These are phyloP conservation scores for Metschnikowia henanensis DNA, from an alignment of 805 yeast genomes.

Conservation along the genomic window DNA sequence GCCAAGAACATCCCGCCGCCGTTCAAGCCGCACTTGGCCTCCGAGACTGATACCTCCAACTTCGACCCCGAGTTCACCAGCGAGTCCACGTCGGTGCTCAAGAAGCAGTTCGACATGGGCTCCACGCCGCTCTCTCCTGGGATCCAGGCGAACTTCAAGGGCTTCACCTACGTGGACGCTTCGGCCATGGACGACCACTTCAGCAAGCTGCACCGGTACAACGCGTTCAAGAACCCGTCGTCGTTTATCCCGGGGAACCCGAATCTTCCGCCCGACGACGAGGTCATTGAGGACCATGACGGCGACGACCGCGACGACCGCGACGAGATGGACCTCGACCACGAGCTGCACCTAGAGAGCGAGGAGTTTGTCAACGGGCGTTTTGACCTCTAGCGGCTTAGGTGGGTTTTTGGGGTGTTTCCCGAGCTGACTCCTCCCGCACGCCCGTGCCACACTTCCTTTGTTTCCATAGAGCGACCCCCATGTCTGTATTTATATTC, in stretches of 20 bases:
- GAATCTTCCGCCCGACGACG: slow-evolving; percentile 78
- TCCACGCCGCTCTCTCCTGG: slow-evolving; percentile 91
- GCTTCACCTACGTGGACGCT: slow-evolving; percentile 95
- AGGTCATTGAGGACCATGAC: slow-evolving; percentile 67
- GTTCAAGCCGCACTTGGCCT: slow-evolving; percentile 87
- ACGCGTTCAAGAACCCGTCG: slow-evolving; percentile 50
- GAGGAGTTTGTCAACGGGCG: slow-evolving; percentile 85
- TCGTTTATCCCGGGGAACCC: slow-evolving; percentile 81
- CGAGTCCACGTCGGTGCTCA: slow-evolving; percentile 81
- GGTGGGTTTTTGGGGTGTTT: background rate
- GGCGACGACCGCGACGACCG: slow-evolving; percentile 49
- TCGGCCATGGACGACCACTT: slow-evolving; percentile 89
- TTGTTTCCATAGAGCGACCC: slow-evolving; percentile 8
- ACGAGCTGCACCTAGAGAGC: slow-evolving; percentile 64
- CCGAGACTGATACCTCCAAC: slow-evolving; percentile 93
- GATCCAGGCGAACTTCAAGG: slow-evolving; percentile 93
- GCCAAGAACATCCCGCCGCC: slow-evolving; percentile 93
- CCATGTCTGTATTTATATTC: slow-evolving; percentile 8
- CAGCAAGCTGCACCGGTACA: slow-evolving; percentile 37
- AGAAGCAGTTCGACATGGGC: slow-evolving; percentile 60
- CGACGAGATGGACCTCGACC: slow-evolving; percentile 50
- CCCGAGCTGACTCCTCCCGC: too few species aligned
- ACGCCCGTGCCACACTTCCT: background rate
- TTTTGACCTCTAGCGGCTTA: slow-evolving; percentile 71
- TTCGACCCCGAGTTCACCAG: slow-evolving; percentile 98